These are phyloP conservation scores for Lotus japonicus DNA, from an alignment of 306 rosid genomes.

Conservation along the genomic window DNA sequence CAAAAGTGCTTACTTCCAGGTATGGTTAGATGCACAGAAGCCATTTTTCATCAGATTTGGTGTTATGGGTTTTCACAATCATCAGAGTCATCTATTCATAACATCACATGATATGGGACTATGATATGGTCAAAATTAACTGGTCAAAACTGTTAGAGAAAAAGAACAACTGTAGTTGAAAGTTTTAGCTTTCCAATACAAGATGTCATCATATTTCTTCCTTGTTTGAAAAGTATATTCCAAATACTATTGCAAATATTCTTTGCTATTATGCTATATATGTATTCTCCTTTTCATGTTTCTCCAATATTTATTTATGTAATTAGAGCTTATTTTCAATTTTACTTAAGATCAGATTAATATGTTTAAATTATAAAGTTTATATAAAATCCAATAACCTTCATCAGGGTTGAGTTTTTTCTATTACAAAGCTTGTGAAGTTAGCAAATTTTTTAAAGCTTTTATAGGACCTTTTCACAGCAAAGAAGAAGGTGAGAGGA, in stretches of 20 bases:
- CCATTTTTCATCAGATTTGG: constrained; percentile 50
- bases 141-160: constrained; percentile 35
- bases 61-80: constrained; percentile 37
- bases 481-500: constrained; percentile 26
- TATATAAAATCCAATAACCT: not conserved
- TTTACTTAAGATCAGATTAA: too few species aligned
- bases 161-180: not conserved
- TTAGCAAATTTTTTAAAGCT: not conserved
- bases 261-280: too few species aligned
- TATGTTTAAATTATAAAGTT: too few species aligned
- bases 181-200: constrained; percentile 38
- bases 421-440: not conserved
- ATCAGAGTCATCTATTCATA: constrained; percentile 16
- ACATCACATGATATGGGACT: constrained; percentile 37
- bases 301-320: too few species aligned
- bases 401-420: not conserved
- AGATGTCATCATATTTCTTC: constrained; percentile 26
- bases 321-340: too few species aligned
- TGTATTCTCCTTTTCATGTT: too few species aligned
- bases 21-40: constrained; percentile 32
- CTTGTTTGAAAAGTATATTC: constrained; percentile 27
- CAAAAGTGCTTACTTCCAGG: constrained; percentile 32
- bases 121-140: constrained; percentile 24
- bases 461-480: not conserved
- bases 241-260: not conserved